phyloP scores from a whole-genome alignment of 2,329 filamentous ascomycete genomes.

The Scleromitrula shiraiana region DNA sequence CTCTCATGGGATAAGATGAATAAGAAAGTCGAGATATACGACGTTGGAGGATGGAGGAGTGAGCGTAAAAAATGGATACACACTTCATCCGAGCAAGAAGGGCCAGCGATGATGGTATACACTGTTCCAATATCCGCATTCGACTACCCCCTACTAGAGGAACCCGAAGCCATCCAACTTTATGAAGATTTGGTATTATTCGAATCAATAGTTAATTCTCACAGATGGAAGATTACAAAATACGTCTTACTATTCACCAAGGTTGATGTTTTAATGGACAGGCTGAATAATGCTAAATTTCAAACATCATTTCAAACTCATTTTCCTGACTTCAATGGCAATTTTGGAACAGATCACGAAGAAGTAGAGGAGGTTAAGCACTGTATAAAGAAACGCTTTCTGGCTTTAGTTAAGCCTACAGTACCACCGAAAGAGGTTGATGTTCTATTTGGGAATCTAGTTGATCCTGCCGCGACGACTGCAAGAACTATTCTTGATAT shows the following conservation, averaged over 20 bases:
- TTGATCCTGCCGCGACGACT: background rate
- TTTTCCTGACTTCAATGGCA: background rate
- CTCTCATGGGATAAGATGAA: background rate
- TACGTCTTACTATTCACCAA: background rate
- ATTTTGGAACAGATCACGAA: background rate
- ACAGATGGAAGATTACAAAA: background rate
- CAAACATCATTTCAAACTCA: background rate
- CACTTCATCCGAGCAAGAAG: too few species aligned
- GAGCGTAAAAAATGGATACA: background rate
- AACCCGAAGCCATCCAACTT: background rate
- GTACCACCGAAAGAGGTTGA: background rate
- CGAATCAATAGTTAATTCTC: background rate
- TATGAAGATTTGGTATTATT: background rate
- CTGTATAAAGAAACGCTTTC: background rate
- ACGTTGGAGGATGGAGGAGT: background rate
- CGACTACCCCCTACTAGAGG: background rate
- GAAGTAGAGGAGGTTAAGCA: background rate
- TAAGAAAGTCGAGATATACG: background rate
- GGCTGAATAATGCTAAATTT: background rate
- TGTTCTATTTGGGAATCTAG: background rate
- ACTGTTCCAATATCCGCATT: background rate
- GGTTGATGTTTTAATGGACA: constrained; percentile 5
- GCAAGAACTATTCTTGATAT: background rate
- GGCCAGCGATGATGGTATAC: background rate
- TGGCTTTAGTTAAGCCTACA: background rate